Percentiles rank a stretch among this genome's conserved stretches.
phyloP scores from a whole-genome alignment of 192 early-diverging fungal species.

The Backusella sp. region DNA sequence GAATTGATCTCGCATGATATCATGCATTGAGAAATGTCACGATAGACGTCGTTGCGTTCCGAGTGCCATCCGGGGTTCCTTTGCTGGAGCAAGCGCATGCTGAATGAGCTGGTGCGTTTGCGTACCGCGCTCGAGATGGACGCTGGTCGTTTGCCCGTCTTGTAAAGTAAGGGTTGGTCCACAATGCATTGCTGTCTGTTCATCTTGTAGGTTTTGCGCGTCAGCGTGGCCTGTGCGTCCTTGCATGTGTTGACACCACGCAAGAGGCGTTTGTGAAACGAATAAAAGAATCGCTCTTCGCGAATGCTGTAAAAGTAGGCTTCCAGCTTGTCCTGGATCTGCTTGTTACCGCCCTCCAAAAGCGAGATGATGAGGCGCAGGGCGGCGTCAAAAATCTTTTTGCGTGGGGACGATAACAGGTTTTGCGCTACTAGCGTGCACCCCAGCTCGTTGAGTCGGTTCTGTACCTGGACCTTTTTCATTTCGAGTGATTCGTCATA shows the following conservation, averaged over 20 bases:
- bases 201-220: slow-evolving; percentile 13
- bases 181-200: slow-evolving; percentile 20
- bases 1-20: neutral
- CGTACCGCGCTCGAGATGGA: neutral
- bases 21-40: slow-evolving; percentile 12
- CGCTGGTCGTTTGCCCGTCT: neutral
- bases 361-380: slow-evolving; percentile 20
- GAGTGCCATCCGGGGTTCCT: neutral
- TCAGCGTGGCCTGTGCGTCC: slow-evolving; percentile 15
- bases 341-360: slow-evolving; percentile 24
- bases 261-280: slow-evolving; percentile 20
- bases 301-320: slow-evolving; percentile 29
- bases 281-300: slow-evolving; percentile 30
- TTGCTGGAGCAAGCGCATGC: neutral
- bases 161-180: neutral
- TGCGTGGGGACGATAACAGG: slow-evolving; percentile 21
- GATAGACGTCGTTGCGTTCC: neutral
- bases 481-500: slow-evolving; percentile 4
- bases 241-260: slow-evolving; percentile 12
- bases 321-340: slow-evolving; percentile 21
- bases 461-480: slow-evolving; percentile 20
- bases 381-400: slow-evolving; percentile 12
- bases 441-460: slow-evolving; percentile 15
- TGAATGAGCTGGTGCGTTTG: neutral
- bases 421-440: slow-evolving; percentile 25